Conservation (phyloP, 495 filamentous ascomycete genomes). For the Oidiodendron maius region DNA sequence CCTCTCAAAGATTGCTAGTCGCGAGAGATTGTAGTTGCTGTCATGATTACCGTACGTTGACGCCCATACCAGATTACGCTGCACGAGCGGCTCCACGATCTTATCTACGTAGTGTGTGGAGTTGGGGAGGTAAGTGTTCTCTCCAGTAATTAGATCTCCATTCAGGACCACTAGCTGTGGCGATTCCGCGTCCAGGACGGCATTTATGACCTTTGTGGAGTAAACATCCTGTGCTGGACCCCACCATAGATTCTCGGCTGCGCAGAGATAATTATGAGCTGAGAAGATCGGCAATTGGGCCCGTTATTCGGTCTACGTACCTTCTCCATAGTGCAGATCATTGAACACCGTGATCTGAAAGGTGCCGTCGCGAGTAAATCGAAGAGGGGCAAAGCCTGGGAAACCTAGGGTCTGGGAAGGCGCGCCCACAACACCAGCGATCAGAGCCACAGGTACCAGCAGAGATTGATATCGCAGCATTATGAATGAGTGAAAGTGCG, state of each 20-base stretch:
- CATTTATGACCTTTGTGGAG: conserved; percentile 52
- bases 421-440: too few relatives aligned
- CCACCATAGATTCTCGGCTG: conserved; percentile 55
- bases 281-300: conserved; percentile 52
- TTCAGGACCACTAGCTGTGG: conserved; percentile 63
- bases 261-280: conserved; percentile 68
- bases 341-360: too few relatives aligned
- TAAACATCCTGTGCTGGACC: conserved; percentile 55
- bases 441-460: too few relatives aligned
- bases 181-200: conserved; percentile 51
- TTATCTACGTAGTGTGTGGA: conserved; percentile 53
- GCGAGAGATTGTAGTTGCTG: conserved; percentile 52
- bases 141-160: conserved; percentile 69
- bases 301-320: too few relatives aligned
- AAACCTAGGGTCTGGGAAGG: too few relatives aligned
- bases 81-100: conserved; percentile 52
- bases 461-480: too few relatives aligned
- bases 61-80: conserved; percentile 52
- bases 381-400: too few relatives aligned
- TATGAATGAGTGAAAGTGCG: too few relatives aligned
- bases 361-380: too few relatives aligned
- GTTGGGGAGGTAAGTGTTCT: conserved; percentile 54
- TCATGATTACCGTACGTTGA: conserved; percentile 76
- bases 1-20: conserved; percentile 43
- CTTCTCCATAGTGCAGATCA: too few relatives aligned